Evolutionary conservation across 495 filamentous ascomycete species (phyloP), one percentile per base, ranked within the genome.

Genomic region (Arthonia radiata): DNA sequence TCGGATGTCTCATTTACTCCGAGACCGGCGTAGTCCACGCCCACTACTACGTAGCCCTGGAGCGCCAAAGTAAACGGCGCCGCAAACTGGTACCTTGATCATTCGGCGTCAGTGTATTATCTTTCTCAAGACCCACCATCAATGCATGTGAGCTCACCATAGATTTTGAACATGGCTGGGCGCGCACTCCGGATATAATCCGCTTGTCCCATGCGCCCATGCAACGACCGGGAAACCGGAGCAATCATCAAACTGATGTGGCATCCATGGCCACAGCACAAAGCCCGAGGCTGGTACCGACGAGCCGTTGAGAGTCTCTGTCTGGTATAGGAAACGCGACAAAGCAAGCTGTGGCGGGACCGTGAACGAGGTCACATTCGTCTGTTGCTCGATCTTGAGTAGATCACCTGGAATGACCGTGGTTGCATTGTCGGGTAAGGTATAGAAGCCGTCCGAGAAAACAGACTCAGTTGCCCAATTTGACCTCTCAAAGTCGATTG

Each of bases 1-100:
- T n/a, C n/a, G n/a, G 30, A 21, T 23, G 55, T 49, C 4, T 33
- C 24, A 18, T 39, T 44, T 15, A 64, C 46, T 16, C 62, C 62
- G 0, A 63, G 48, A 2, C 62, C 62, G 4, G 55, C 57, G 34
- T 61, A 65, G 34, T 67, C 62, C 2, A 61, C 44, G 0, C 51
- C 59, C 10, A 67, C 46, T 4, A 64, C 60, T 9, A 51, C 59
- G 31, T 57, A 63, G 9, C 62, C 62, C 3, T 48, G 41, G 6
- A 53, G 33, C 0, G 50, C 60, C 11, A 65, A 37, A 4, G 46
- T 34, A 30, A 50, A 63, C 0, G 57, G 52, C 1, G 45, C 46
- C 8, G 42, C 21, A 32, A 48, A 45, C 13, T 49, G 40, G 23
- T 63, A 57, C 43, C 19, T 6, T 6, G 7, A 22, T 22, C 6